Evolutionary conservation across 2,329 filamentous ascomycete species (phyloP).

Genomic region (Aspergillus jensenii): DNA sequence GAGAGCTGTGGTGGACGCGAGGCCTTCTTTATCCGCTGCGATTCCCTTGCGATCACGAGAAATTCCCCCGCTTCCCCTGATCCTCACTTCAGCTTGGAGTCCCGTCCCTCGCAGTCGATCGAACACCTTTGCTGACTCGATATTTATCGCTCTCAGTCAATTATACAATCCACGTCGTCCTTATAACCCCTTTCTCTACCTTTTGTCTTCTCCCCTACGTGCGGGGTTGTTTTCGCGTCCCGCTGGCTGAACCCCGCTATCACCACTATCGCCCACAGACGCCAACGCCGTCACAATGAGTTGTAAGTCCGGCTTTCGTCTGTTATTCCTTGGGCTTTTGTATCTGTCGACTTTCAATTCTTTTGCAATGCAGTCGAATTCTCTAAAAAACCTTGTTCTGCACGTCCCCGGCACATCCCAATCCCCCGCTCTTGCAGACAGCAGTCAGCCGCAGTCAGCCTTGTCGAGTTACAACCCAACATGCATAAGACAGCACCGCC

Average conservation of each 20-base stretch:
- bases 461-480: not conserved
- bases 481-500: not conserved
- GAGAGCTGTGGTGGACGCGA: not conserved
- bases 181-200: not conserved
- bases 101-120: no score
- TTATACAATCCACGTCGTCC: not conserved
- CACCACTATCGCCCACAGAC: constrained; percentile 8
- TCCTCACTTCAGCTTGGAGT: not conserved
- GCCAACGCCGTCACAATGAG: constrained; percentile 20
- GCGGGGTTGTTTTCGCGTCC: constrained; percentile 21
- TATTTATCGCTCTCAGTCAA: not conserved
- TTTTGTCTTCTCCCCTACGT: constrained; percentile 20
- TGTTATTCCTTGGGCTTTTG: not conserved
- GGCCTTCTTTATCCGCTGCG: not conserved
- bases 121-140: not conserved
- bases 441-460: constrained; percentile 8
- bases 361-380: constrained; percentile 2
- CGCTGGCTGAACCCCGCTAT: constrained; percentile 19
- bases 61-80: constrained; percentile 6
- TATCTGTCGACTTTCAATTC: not conserved
- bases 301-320: constrained; percentile 21
- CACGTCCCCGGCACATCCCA: not conserved
- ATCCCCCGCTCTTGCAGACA: constrained; percentile 6
- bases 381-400: constrained; percentile 1
- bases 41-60: not conserved